phyloP scores from a whole-genome alignment of 2,329 filamentous ascomycete species.

The Xenosphaeropsis pyriputrescens region DNA sequence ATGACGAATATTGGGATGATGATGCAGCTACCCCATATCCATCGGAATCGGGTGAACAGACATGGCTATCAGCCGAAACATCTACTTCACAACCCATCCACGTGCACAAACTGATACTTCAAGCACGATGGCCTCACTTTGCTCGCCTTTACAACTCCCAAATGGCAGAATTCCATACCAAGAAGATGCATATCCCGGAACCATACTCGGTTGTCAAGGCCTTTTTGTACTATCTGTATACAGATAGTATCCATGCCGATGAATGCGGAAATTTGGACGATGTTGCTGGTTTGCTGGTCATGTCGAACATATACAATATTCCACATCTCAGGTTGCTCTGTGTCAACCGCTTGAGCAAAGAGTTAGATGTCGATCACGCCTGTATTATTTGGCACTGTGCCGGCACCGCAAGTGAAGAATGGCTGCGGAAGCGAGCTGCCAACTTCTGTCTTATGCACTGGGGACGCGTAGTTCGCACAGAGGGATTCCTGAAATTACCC shows the following conservation, averaged over 20 bases:
- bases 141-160: slow-evolving; percentile 80
- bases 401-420: slow-evolving; percentile 78
- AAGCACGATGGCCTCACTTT: slow-evolving; percentile 95
- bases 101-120: slow-evolving; percentile 87
- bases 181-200: slow-evolving; percentile 95
- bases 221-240: slow-evolving; percentile 94
- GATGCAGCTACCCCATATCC: slow-evolving; percentile 34
- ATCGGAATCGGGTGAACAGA: slow-evolving; percentile 13
- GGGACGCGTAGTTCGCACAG: slow-evolving; percentile 83
- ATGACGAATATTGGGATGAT: slow-evolving; percentile 53
- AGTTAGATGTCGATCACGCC: slow-evolving; percentile 87
- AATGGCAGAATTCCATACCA: slow-evolving; percentile 95
- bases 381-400: slow-evolving; percentile 95
- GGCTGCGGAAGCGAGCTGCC: slow-evolving; percentile 80
- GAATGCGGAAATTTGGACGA: slow-evolving; percentile 57
- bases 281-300: slow-evolving; percentile 86
- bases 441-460: slow-evolving; percentile 85
- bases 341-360: slow-evolving; percentile 76
- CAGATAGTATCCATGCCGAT: slow-evolving; percentile 64
- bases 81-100: slow-evolving; percentile 74
- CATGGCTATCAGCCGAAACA: slow-evolving; percentile 44
- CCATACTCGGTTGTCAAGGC: slow-evolving; percentile 88
- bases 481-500: slow-evolving; percentile 70
- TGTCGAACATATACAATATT: slow-evolving; percentile 98
- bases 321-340: slow-evolving; percentile 82